Percentiles rank a stretch among this genome's conserved stretches.
Conservation (phyloP, 2,329 filamentous ascomycete genomes). For the Fusarium tupiense region DNA sequence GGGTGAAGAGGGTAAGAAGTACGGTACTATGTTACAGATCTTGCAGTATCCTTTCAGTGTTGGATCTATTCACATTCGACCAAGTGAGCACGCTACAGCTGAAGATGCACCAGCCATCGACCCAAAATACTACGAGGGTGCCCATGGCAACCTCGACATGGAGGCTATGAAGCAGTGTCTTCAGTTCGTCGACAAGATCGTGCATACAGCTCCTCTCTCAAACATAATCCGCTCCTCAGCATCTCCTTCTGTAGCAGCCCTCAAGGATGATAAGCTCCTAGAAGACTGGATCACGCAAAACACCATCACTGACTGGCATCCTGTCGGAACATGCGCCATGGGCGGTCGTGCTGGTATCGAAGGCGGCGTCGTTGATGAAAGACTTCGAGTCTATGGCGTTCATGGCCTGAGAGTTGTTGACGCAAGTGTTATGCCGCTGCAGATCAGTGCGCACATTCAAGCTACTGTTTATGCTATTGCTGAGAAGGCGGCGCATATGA, state of each 20-base stretch:
- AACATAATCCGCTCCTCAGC: conserved; percentile 48
- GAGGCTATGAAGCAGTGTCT: conserved; percentile 54
- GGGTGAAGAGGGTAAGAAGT: conserved; percentile 51
- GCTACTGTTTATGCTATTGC: conserved; percentile 52
- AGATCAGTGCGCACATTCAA: conserved; percentile 45
- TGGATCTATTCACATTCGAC: conserved; percentile 58
- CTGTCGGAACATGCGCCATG: conserved; percentile 51
- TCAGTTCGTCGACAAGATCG: conserved; percentile 53
- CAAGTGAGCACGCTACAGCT: conserved; percentile 24
- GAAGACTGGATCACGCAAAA: conserved; percentile 43
- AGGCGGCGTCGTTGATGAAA: conserved; percentile 46
- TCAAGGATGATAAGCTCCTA: conserved; percentile 27
- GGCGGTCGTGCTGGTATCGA: conserved; percentile 43
- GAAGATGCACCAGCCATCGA: conserved; percentile 52
- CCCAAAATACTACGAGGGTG: conserved; percentile 53
- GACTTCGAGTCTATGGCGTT: conserved; percentile 46
- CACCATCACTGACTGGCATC: conserved; percentile 52
- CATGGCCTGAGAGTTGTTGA: conserved; percentile 42
- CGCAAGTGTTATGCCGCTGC: conserved; percentile 46
- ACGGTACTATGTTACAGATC: conserved; percentile 60
- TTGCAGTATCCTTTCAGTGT: conserved; percentile 62
- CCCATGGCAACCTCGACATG: conserved; percentile 53
- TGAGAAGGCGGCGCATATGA: conserved; percentile 44
- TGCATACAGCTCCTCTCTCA: conserved; percentile 49
- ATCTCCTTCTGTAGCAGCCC: conserved; percentile 34